Percentiles rank a stretch among this genome's conserved stretches.
Conservation (phyloP, 768 basidiomycete genomes). For the Suillus spraguei region DNA sequence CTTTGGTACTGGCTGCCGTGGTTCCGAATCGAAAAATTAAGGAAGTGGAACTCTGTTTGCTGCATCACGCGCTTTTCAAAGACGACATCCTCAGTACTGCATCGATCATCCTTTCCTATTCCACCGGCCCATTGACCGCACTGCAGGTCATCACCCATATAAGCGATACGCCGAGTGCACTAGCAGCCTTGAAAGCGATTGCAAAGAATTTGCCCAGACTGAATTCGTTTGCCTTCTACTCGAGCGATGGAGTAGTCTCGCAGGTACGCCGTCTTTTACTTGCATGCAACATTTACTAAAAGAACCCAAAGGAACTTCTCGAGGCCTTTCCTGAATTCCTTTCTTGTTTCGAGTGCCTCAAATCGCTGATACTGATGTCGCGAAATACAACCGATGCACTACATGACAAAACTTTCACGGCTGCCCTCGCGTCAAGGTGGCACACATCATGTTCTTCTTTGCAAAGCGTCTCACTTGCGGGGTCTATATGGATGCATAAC, state of each 20-base stretch:
- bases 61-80: slow-evolving; percentile 27
- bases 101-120: slow-evolving; percentile 23
- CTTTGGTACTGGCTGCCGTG: slow-evolving; percentile 27
- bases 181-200: slow-evolving; percentile 23
- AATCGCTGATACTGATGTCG: slow-evolving; percentile 26
- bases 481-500: slow-evolving; percentile 23
- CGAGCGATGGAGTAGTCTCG: slow-evolving; percentile 27
- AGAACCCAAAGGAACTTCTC: slow-evolving; percentile 23
- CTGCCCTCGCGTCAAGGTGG: slow-evolving; percentile 20
- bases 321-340: slow-evolving; percentile 22
- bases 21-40: slow-evolving; percentile 26
- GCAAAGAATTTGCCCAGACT: slow-evolving; percentile 22
- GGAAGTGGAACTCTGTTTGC: slow-evolving; percentile 29
- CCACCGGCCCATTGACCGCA: slow-evolving; percentile 21
- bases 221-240: slow-evolving; percentile 24
- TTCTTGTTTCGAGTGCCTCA: slow-evolving; percentile 23
- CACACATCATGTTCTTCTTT: slow-evolving; percentile 25
- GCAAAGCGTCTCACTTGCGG: slow-evolving; percentile 25
- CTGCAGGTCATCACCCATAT: slow-evolving; percentile 27
- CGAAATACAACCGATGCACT: slow-evolving; percentile 24
- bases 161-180: slow-evolving; percentile 17
- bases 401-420: slow-evolving; percentile 15
- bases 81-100: slow-evolving; percentile 26
- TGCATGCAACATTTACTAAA: not conserved
- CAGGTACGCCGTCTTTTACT: slow-evolving; percentile 15